Evolutionary conservation across 768 basidiomycete species (phyloP).

Genomic region (Termitomyces sp.): DNA sequence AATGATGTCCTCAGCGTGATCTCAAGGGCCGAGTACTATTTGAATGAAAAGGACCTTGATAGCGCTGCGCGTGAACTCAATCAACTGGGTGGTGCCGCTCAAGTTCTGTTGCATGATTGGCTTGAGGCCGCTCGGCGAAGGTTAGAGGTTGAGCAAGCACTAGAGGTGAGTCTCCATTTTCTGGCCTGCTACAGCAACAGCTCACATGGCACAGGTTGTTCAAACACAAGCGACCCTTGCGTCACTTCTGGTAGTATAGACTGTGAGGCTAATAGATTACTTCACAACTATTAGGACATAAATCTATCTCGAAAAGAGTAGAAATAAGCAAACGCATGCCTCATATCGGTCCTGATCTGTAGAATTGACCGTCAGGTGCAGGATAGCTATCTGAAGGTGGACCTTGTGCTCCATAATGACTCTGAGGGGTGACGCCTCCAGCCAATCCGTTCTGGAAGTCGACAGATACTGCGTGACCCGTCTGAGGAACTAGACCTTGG

Average conservation of each 20-base stretch:
- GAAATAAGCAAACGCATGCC: not conserved
- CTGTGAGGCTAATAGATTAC: conserved; percentile 18
- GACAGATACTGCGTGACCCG: not conserved
- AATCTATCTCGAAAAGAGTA: not conserved
- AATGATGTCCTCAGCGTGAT: conserved; percentile 83
- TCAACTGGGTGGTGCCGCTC: conserved; percentile 79
- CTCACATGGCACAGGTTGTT: conserved; percentile 49
- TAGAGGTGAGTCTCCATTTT: conserved; percentile 53
- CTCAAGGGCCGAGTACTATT: conserved; percentile 81
- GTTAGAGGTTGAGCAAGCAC: conserved; percentile 87
- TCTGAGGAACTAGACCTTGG: not conserved
- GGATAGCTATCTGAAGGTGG: not conserved
- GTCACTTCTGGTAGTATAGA: conserved; percentile 70
- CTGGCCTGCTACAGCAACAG: not conserved
- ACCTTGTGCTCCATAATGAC: not conserved
- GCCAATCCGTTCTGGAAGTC: not conserved
- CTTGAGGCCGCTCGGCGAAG: conserved; percentile 81
- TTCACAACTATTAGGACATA: not conserved
- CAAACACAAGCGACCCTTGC: conserved; percentile 81
- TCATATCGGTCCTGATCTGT: not conserved
- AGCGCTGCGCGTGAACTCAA: conserved; percentile 88
- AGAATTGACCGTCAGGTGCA: not conserved
- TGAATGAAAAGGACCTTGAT: conserved; percentile 92
- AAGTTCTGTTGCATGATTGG: conserved; percentile 78
- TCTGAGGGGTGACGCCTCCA: not conserved